A percentile compares a stretch with the other conserved stretches of the same genome.
These are phyloP conservation scores for Lentinula detonsa DNA, from an alignment of 768 basidiomycete species.

Conservation along the genomic window DNA sequence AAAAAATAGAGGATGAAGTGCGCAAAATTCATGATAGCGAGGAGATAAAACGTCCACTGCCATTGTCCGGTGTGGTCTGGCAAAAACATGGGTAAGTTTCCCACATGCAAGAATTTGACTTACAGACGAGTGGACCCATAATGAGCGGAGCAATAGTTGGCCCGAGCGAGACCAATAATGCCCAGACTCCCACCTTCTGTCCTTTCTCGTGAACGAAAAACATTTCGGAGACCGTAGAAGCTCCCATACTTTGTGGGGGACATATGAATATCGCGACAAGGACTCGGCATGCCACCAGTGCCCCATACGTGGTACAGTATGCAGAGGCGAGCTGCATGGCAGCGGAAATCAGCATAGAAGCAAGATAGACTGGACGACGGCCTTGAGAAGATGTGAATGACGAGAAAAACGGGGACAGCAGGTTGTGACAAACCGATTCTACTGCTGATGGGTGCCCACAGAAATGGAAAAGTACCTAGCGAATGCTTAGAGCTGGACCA, in stretches of 20 bases:
- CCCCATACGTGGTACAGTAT: neutral
- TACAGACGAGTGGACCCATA: slow-evolving; percentile 2
- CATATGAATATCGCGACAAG: neutral
- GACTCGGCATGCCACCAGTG: neutral
- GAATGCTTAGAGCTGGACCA: too few species aligned
- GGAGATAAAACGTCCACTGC: slow-evolving; percentile 1
- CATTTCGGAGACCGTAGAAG: neutral
- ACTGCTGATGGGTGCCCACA: neutral
- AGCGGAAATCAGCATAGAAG: neutral
- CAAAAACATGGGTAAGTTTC: neutral
- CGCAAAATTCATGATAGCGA: neutral
- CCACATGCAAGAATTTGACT: neutral
- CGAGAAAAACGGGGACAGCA: neutral
- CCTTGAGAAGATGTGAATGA: neutral
- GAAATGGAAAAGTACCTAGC: neutral
- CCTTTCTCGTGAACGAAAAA: slow-evolving; percentile 1
- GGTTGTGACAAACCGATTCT: neutral
- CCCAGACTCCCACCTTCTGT: neutral
- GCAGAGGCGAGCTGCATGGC: slow-evolving; percentile 1
- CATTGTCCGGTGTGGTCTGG: neutral
- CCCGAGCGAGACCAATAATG: neutral
- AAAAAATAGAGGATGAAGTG: neutral
- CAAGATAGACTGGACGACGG: neutral
- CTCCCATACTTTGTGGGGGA: slow-evolving; percentile 2
- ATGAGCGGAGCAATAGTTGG: neutral